Evolutionary conservation across 805 yeast genomes (phyloP).

Genomic region (Pachysolen tannophilus): DNA sequence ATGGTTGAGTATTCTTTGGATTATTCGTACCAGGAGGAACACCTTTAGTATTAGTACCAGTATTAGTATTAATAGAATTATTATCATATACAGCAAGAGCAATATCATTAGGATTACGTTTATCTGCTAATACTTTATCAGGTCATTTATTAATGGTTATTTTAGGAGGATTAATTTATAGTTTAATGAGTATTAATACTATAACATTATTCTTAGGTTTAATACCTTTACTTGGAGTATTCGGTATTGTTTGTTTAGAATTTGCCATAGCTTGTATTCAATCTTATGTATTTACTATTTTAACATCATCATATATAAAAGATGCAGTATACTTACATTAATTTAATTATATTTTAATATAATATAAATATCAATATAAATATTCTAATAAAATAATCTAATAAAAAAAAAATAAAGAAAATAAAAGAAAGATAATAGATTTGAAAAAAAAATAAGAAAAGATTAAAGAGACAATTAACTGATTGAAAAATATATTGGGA

Average conservation of each 20-base stretch:
- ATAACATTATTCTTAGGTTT: conserved; percentile 15
- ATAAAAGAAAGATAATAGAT: conserved; percentile 3
- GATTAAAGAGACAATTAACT: conserved; percentile 8
- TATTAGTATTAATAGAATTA: conserved; percentile 19
- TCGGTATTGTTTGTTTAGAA: conserved; percentile 18
- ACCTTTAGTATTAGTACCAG: conserved; percentile 16
- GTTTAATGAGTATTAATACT: conserved; percentile 16
- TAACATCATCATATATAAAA: conserved; percentile 18
- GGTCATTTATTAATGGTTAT: conserved; percentile 20
- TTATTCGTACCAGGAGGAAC: conserved; percentile 19
- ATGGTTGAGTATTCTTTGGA: conserved; percentile 15
- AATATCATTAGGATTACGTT: conserved; percentile 18
- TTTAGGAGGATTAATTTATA: conserved; percentile 18
- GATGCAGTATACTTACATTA: conserved; percentile 20
- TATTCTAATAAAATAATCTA: conserved; percentile 3
- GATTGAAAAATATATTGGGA: conserved; percentile 2
- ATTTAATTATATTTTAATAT: conserved; percentile 4
- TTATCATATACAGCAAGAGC: conserved; percentile 17
- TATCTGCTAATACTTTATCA: conserved; percentile 18
- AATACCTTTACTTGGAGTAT: conserved; percentile 14
- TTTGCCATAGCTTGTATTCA: conserved; percentile 19
- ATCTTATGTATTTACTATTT: conserved; percentile 18
- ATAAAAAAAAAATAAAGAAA: conserved; percentile 3
- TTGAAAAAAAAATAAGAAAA: conserved; percentile 6
- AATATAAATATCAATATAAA: conserved; percentile 1